phyloP scores from a whole-genome alignment of 306 rosid species.

The Vicia sativa region DNA sequence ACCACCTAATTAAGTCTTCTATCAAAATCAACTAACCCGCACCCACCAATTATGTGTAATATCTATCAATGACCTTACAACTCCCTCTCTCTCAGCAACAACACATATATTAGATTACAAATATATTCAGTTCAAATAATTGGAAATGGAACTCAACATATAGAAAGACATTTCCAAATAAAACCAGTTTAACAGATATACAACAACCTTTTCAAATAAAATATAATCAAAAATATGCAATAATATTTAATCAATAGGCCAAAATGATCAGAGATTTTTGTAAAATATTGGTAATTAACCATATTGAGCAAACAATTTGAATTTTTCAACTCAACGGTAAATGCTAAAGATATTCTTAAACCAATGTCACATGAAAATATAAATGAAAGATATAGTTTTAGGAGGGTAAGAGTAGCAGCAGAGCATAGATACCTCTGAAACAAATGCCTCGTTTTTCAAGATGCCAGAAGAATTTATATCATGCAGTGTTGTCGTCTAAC shows the following conservation, averaged over 20 bases:
- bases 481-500: constrained; percentile 68
- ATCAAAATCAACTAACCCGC: constrained; percentile 23
- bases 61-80: not conserved
- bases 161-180: not conserved
- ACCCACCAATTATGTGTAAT: constrained; percentile 1
- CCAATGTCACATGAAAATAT: constrained; percentile 2
- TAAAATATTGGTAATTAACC: not conserved
- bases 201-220: constrained; percentile 6
- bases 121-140: constrained; percentile 18
- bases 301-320: not conserved
- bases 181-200: constrained; percentile 4
- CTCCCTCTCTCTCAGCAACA: constrained; percentile 6
- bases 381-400: not conserved
- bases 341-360: constrained; percentile 20
- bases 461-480: constrained; percentile 56
- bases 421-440: constrained; percentile 57
- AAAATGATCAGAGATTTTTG: not conserved
- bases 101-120: constrained; percentile 17
- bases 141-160: constrained; percentile 1
- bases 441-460: constrained; percentile 49
- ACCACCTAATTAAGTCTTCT: constrained; percentile 12
- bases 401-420: constrained; percentile 3
- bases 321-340: not conserved
- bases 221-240: not conserved
- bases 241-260: not conserved